phyloP scores from a whole-genome alignment of 176 grass and related monocot species.

The Ananas comosus region DNA sequence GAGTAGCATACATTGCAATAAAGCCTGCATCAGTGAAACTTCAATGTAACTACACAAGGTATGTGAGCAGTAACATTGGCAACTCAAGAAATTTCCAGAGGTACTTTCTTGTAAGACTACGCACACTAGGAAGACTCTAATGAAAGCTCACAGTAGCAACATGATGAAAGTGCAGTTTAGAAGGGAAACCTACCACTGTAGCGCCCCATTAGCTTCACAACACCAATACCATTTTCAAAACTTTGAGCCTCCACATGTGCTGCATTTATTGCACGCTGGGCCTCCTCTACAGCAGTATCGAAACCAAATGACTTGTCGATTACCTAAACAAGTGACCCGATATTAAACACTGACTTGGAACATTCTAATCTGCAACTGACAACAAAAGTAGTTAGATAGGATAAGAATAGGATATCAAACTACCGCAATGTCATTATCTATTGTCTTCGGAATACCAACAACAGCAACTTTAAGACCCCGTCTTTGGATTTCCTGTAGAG shows the following conservation, averaged over 20 bases:
- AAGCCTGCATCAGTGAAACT: slow-evolving; percentile 52
- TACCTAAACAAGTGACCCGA: slow-evolving; percentile 36
- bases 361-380: not conserved
- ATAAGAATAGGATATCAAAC: slow-evolving; percentile 10
- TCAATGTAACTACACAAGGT: not conserved
- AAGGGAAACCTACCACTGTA: slow-evolving; percentile 59
- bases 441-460: slow-evolving; percentile 84
- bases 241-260: slow-evolving; percentile 90
- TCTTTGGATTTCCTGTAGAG: slow-evolving; percentile 65
- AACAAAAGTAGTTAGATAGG: not conserved
- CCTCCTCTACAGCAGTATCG: slow-evolving; percentile 95
- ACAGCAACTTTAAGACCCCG: slow-evolving; percentile 74
- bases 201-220: slow-evolving; percentile 96
- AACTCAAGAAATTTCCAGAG: not conserved
- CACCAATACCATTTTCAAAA: slow-evolving; percentile 90
- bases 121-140: not conserved
- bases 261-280: slow-evolving; percentile 85
- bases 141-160: not conserved
- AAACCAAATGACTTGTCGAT: slow-evolving; percentile 99
- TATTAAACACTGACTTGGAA: not conserved
- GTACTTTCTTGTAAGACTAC: too few species aligned
- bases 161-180: not conserved
- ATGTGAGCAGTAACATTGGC: not conserved
- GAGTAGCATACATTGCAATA: slow-evolving; percentile 92
- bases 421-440: slow-evolving; percentile 98